Conservation (phyloP, 495 filamentous ascomycete species). For the Trichoderma parareesei region DNA sequence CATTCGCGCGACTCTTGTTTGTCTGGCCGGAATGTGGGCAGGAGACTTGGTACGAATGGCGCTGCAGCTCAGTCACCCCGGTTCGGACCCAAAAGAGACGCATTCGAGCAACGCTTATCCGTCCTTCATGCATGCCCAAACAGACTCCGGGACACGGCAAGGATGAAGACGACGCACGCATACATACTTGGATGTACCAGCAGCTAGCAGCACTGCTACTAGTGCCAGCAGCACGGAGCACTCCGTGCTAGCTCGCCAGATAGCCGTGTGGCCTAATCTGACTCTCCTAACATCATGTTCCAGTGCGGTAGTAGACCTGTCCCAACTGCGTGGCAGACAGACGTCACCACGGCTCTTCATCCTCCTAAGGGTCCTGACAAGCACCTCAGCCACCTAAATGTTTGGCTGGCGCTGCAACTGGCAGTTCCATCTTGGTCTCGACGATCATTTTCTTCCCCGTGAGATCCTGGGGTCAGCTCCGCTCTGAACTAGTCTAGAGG, state of each 20-base stretch:
- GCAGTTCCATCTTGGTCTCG: neutral
- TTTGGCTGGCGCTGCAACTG: too few species aligned
- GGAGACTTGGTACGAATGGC: neutral
- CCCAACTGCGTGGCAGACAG: neutral
- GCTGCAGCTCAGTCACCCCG: constrained; percentile 2
- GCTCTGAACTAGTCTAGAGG: too few species aligned
- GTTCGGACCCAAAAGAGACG: neutral
- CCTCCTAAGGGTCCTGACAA: too few species aligned
- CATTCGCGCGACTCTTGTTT: neutral
- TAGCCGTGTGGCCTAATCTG: constrained; percentile 5
- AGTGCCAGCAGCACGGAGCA: constrained; percentile 1
- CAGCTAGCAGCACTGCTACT: neutral
- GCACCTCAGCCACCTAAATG: neutral
- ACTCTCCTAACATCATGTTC: neutral
- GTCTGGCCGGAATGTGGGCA: neutral
- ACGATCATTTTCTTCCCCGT: neutral
- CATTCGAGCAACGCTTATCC: neutral
- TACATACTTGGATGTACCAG: neutral
- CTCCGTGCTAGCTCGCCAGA: constrained; percentile 6
- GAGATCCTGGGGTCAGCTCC: too few species aligned
- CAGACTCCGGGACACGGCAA: neutral
- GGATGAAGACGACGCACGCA: neutral
- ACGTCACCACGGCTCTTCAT: too few species aligned
- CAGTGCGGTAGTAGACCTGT: neutral
- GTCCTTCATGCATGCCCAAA: neutral